These are phyloP conservation scores for Meyerozyma carpophila DNA, from an alignment of 1,139 yeast species.

Conservation along the genomic window DNA sequence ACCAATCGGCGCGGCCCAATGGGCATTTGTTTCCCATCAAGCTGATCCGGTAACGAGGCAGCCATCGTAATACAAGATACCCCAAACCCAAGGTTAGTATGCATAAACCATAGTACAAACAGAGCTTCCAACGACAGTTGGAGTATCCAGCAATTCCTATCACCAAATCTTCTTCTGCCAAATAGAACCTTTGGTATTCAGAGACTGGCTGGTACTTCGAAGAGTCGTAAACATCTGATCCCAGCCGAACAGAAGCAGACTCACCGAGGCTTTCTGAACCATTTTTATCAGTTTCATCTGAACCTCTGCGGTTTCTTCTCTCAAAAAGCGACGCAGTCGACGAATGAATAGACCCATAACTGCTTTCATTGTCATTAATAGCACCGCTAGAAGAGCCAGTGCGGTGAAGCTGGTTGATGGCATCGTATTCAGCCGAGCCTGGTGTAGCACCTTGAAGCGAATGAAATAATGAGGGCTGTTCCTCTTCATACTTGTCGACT, in stretches of 20 bases:
- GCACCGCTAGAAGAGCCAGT: neutral
- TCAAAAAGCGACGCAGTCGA: constrained; percentile 14
- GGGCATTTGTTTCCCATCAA: constrained; percentile 64
- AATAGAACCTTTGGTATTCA: constrained; percentile 73
- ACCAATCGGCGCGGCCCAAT: constrained; percentile 84
- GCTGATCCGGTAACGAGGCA: constrained; percentile 68
- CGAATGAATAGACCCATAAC: constrained; percentile 33
- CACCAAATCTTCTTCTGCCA: constrained; percentile 92
- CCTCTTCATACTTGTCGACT: constrained; percentile 43
- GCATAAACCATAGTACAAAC: constrained; percentile 52
- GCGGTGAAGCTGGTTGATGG: neutral
- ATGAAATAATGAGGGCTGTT: constrained; percentile 8
- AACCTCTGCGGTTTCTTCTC: constrained; percentile 25
- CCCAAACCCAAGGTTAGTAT: constrained; percentile 62
- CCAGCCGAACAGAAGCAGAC: constrained; percentile 6
- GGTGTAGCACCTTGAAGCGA: neutral
- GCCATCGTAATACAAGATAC: constrained; percentile 75
- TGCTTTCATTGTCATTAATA: constrained; percentile 13
- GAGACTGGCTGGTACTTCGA: constrained; percentile 7
- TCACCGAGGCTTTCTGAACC: constrained; percentile 4
- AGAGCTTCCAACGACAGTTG: constrained; percentile 42
- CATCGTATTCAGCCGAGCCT: neutral
- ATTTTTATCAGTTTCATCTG: constrained; percentile 19
- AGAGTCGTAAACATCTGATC: constrained; percentile 3
- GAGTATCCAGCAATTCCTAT: constrained; percentile 89